A percentile compares a stretch with the other conserved stretches of the same genome.
phyloP scores from a whole-genome alignment of 805 yeast genomes.

The Zygoascus flipseniorum region DNA sequence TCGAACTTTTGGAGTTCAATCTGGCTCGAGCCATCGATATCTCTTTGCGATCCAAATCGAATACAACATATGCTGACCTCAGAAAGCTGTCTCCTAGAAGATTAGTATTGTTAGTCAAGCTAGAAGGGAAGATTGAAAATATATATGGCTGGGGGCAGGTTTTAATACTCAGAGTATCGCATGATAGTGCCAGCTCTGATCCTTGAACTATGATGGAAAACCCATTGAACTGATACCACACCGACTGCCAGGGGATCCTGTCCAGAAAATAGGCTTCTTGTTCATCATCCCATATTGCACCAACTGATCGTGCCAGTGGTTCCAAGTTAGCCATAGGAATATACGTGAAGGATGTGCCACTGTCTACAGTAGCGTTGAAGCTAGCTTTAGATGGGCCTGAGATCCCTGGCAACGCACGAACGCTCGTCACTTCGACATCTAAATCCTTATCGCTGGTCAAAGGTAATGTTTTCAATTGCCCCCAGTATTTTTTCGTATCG shows the following conservation, averaged over 20 bases:
- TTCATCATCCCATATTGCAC: conserved; percentile 7
- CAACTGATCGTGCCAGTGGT: conserved; percentile 2
- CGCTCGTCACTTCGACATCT: conserved; percentile 4
- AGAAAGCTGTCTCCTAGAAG: conserved; percentile 53
- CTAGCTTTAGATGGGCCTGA: neutral
- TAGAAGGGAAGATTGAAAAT: conserved; percentile 5
- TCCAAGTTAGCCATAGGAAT: conserved; percentile 4
- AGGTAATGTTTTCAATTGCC: conserved; percentile 31
- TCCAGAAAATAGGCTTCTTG: conserved; percentile 1
- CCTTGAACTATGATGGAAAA: neutral
- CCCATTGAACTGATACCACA: neutral
- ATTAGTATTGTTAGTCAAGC: conserved; percentile 5
- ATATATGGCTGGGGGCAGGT: conserved; percentile 5
- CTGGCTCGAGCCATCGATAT: conserved; percentile 49
- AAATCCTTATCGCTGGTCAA: conserved; percentile 18
- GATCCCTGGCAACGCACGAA: neutral
- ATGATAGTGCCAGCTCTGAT: neutral
- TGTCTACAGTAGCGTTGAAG: conserved; percentile 12
- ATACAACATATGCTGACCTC: conserved; percentile 56
- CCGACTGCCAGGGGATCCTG: neutral
- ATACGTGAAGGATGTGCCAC: conserved; percentile 14
- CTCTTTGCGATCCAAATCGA: conserved; percentile 48
- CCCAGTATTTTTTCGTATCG: conserved; percentile 35
- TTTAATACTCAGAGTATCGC: neutral
- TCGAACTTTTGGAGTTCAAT: conserved; percentile 15